Conservation (phyloP, 306 rosid genomes). For the Vigna radiata region DNA sequence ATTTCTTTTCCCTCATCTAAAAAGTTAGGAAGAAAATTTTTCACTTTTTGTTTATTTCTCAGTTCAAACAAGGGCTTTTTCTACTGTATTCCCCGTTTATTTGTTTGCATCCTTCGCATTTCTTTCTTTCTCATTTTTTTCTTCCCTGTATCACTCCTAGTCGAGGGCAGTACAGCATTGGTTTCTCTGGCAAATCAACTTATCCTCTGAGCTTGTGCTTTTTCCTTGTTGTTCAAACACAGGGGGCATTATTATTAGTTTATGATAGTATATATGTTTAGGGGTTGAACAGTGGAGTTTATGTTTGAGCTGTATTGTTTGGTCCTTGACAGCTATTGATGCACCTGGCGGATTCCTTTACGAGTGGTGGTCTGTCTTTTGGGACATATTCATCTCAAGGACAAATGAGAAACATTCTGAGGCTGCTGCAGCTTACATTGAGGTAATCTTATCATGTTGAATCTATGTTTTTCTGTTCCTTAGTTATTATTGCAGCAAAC, state of each 20-base stretch:
- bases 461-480: not conserved
- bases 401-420: conserved; percentile 89
- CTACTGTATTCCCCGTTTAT: not conserved
- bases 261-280: conserved; percentile 5
- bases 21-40: not conserved
- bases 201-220: conserved; percentile 1
- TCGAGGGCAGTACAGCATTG: conserved; percentile 1
- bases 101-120: not conserved
- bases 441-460: conserved; percentile 56
- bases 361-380: conserved; percentile 98
- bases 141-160: not conserved
- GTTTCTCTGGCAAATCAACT: conserved; percentile 4
- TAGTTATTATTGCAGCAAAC: conserved; percentile 28
- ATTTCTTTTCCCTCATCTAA: not conserved
- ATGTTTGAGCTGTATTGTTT: conserved; percentile 27
- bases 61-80: not conserved
- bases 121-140: not conserved
- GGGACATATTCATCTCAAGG: conserved; percentile 94
- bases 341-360: conserved; percentile 96
- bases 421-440: conserved; percentile 83
- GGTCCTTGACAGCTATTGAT: conserved; percentile 82
- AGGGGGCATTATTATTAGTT: conserved; percentile 1
- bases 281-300: conserved; percentile 16
- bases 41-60: not conserved
- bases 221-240: conserved; percentile 19